phyloP scores from a whole-genome alignment of 768 basidiomycete species.

The Chalciporus piperatus region DNA sequence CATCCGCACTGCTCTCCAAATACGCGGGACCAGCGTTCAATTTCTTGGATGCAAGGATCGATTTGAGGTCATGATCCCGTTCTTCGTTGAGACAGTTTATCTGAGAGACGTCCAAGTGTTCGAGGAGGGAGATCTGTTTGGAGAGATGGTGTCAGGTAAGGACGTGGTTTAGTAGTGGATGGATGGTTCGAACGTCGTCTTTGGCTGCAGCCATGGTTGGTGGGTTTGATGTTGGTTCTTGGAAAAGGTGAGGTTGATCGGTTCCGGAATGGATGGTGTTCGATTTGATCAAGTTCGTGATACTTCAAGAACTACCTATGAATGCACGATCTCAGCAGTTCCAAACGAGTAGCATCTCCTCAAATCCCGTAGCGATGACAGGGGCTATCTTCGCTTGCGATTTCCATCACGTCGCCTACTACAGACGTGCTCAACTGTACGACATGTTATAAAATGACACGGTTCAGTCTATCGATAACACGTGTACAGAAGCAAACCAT shows the following conservation, averaged over 20 bases:
- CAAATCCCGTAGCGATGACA: too few species aligned
- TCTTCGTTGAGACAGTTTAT: slow-evolving; percentile 71
- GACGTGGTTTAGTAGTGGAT: neutral
- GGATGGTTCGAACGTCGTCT: slow-evolving; percentile 29
- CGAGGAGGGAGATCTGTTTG: slow-evolving; percentile 50
- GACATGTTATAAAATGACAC: neutral
- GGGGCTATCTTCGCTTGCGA: slow-evolving; percentile 17
- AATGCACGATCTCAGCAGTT: too few species aligned
- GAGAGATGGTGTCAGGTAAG: slow-evolving; percentile 1
- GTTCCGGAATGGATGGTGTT: neutral
- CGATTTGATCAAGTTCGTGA: neutral
- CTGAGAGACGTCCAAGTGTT: slow-evolving; percentile 57
- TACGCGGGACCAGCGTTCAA: slow-evolving; percentile 46
- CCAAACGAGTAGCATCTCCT: too few species aligned
- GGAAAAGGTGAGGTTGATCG: neutral
- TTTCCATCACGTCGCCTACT: too few species aligned
- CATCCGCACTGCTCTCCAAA: slow-evolving; percentile 69
- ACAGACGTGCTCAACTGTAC: too few species aligned
- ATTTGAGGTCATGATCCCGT: slow-evolving; percentile 45
- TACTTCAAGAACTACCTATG: too few species aligned
- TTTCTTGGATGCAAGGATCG: slow-evolving; percentile 44
- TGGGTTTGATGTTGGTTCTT: neutral
- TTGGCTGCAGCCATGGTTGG: slow-evolving; percentile 20
- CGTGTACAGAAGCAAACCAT: slow-evolving; percentile 3
- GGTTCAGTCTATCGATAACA: slow-evolving; percentile 16